A percentile compares a stretch with the other conserved stretches of the same genome.
phyloP scores from a whole-genome alignment of 176 grass and related monocot species.

The Oryza rufipogon region DNA sequence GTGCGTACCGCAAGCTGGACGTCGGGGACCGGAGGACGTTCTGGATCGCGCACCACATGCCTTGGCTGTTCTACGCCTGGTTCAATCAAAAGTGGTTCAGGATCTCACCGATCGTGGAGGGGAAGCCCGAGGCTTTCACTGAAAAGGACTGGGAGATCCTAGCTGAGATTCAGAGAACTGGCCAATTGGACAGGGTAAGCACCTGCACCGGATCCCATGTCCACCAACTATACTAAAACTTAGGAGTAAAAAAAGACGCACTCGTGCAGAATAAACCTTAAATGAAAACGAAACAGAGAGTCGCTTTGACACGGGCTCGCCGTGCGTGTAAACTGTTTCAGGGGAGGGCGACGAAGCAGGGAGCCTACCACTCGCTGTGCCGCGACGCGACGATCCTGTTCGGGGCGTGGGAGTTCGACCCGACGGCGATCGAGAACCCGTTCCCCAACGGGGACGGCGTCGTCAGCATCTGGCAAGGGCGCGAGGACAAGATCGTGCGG shows the following conservation, averaged over 20 bases:
- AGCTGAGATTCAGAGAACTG: neutral
- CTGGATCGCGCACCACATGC: constrained; percentile 64
- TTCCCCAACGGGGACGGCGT: constrained; percentile 62
- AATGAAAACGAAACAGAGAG: neutral
- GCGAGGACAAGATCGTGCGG: constrained; percentile 50
- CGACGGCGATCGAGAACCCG: constrained; percentile 49
- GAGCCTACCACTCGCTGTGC: constrained; percentile 57
- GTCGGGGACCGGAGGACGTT: constrained; percentile 39
- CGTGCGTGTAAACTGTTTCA: neutral
- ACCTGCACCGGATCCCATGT: neutral
- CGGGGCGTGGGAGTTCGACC: constrained; percentile 73
- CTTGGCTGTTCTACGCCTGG: constrained; percentile 59
- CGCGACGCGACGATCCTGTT: constrained; percentile 57
- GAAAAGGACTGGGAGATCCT: constrained; percentile 51
- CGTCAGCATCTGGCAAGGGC: constrained; percentile 70
- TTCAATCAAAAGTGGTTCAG: constrained; percentile 57
- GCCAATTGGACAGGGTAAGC: constrained; percentile 24
- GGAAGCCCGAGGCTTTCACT: constrained; percentile 38
- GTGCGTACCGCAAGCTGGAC: constrained; percentile 43
- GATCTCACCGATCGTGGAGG: constrained; percentile 27
- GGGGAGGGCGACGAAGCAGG: constrained; percentile 52
- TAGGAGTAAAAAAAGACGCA: neutral
- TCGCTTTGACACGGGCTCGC: neutral
- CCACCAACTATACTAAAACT: neutral
- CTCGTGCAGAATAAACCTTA: neutral